phyloP scores from a whole-genome alignment of 768 basidiomycete species.

The Phanerodontia chrysosporium region DNA sequence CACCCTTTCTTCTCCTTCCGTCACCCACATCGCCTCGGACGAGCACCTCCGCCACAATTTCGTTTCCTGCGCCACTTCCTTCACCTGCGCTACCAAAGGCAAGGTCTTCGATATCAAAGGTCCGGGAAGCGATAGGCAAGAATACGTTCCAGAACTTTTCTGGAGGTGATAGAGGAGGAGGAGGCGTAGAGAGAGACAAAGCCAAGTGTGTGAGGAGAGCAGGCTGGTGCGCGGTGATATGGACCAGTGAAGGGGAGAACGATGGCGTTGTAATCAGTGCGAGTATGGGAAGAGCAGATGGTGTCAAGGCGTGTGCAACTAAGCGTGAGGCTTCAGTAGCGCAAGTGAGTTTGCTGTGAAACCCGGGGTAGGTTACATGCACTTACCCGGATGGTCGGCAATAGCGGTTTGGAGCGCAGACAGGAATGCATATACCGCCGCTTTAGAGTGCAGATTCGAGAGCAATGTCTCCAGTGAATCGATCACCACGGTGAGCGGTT shows the following conservation, averaged over 20 bases:
- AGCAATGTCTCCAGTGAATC: conserved; percentile 70
- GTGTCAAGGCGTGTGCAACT: conserved; percentile 50
- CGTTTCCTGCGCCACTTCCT: conserved; percentile 49
- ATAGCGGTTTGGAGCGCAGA: conserved; percentile 42
- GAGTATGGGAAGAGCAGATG: conserved; percentile 47
- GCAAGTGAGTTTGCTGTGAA: neutral
- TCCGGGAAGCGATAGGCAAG: conserved; percentile 60
- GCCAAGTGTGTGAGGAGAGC: conserved; percentile 65
- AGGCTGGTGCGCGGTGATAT: conserved; percentile 67
- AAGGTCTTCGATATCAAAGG: conserved; percentile 53
- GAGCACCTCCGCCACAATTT: conserved; percentile 62
- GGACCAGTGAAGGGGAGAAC: conserved; percentile 62
- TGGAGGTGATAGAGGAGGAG: conserved; percentile 57
- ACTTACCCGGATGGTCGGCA: conserved; percentile 46
- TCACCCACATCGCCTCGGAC: conserved; percentile 37
- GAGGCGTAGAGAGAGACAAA: conserved; percentile 63
- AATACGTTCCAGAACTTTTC: conserved; percentile 82
- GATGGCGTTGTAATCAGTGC: conserved; percentile 45
- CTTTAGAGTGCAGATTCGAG: conserved; percentile 50
- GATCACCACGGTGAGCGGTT: conserved; percentile 58
- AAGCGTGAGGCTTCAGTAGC: conserved; percentile 50
- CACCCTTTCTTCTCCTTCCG: conserved; percentile 42
- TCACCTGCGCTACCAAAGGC: conserved; percentile 54
- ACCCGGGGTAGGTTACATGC: neutral
- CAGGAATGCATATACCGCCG: conserved; percentile 52